Conservation (phyloP, 768 basidiomycete genomes). For the Boletus reticuloceps region DNA sequence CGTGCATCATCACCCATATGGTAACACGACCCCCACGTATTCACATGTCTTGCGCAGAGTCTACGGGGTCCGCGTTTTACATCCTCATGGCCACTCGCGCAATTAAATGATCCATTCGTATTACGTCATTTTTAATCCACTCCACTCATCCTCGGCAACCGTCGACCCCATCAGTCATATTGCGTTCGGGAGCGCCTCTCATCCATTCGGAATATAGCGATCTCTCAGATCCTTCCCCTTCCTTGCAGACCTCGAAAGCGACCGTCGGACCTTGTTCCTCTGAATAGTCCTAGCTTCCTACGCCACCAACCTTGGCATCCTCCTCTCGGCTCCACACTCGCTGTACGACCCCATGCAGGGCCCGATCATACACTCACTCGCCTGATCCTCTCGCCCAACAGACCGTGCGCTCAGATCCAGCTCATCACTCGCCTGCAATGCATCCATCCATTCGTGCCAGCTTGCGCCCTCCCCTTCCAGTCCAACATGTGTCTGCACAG, state of each 20-base stretch:
- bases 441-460: no score
- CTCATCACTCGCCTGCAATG: no score
- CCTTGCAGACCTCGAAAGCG: neutral
- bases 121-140: neutral
- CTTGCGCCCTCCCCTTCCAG: slow-evolving; percentile 13
- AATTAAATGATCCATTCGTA: neutral
- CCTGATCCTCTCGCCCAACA: no score
- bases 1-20: neutral
- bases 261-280: neutral
- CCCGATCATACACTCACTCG: no score
- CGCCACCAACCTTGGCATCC: no score
- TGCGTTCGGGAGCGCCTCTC: slow-evolving; percentile 16
- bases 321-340: no score
- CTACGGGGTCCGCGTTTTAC: slow-evolving; percentile 16
- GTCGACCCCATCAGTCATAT: neutral
- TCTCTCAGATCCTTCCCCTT: slow-evolving; percentile 7
- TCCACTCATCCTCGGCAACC: slow-evolving; percentile 10
- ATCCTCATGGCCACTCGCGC: slow-evolving; percentile 21
- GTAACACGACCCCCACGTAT: slow-evolving; percentile 20
- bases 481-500: slow-evolving; percentile 13
- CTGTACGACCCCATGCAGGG: no score
- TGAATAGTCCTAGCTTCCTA: no score
- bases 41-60: slow-evolving; percentile 25
- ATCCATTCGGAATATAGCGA: neutral
- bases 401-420: no score